phyloP scores from a whole-genome alignment of 1,139 yeast genomes.

The Yamadazyma conglobata region DNA sequence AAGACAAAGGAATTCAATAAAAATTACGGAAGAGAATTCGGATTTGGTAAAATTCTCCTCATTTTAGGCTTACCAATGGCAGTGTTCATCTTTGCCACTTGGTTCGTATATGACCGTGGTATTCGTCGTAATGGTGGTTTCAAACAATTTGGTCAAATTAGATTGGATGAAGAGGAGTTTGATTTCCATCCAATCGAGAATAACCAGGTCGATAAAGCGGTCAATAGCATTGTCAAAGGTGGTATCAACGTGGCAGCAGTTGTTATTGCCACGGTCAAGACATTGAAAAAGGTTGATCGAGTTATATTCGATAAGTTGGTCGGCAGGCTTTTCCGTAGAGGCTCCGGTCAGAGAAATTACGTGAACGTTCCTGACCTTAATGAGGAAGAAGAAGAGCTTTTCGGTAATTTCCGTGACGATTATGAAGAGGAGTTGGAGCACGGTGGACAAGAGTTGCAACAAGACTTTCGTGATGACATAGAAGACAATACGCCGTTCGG shows the following conservation, averaged over 20 bases:
- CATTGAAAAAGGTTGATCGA: constrained; percentile 34
- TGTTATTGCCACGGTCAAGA: constrained; percentile 37
- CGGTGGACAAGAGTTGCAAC: constrained; percentile 18
- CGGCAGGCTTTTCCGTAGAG: constrained; percentile 34
- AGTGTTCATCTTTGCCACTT: constrained; percentile 54
- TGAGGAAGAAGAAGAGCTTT: constrained; percentile 48
- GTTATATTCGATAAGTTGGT: constrained; percentile 34
- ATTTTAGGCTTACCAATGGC: constrained; percentile 57
- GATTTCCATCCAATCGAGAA: constrained; percentile 63
- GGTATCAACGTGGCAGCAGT: constrained; percentile 55
- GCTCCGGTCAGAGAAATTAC: constrained; percentile 41
- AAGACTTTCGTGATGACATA: constrained; percentile 15
- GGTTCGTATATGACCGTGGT: constrained; percentile 80
- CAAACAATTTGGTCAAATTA: constrained; percentile 77
- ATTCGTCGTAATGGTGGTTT: constrained; percentile 79
- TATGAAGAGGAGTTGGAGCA: constrained; percentile 48
- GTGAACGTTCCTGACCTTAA: constrained; percentile 44
- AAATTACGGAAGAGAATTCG: constrained; percentile 53
- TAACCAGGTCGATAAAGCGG: constrained; percentile 58
- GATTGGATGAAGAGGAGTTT: constrained; percentile 63
- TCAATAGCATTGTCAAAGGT: constrained; percentile 57
- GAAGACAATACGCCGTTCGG: constrained; percentile 9
- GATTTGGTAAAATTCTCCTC: constrained; percentile 51
- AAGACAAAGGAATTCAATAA: constrained; percentile 62
- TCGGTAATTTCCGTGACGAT: constrained; percentile 46